Base-by-base conservation (phyloP, 768 basidiomycete species). In the Basidioascus undulatus region DNA sequence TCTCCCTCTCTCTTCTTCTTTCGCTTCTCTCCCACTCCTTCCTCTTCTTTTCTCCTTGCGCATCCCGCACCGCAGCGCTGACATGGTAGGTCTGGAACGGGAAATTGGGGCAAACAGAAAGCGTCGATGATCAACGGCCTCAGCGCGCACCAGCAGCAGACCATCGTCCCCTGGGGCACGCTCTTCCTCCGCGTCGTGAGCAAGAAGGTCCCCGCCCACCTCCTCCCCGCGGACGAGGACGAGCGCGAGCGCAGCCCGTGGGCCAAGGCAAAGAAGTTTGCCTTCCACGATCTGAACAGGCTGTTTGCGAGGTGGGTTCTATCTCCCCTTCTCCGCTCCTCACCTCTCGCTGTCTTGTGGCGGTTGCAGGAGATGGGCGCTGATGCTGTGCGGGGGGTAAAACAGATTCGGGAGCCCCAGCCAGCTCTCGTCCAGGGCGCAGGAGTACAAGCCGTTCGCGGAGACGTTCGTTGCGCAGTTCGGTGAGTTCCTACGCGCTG, bases 211-310 rank as follows among this genome's bases (percentile, higher is more conserved):
- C 37, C 40, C n/a, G 36, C 35, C 5, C 32, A 3, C 67, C 64
- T 18, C 66, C 41, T 82, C 0, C 74, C 78, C 2, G 69, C 66
- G 23, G 71, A 78, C 42, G 68, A 72, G 45, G 76, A 82, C 5
- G 76, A 76, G 13, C 63, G 77, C 27, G 80, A 84, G 60, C 65
- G 64, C 35, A 69, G 65, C 35, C 76, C 80, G 50, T 89, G 84
- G 83, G 82, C 81, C 77, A 76, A 74, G 54, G 68, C 76, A 8
- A 87, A 87, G 61, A 89, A 89, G 54, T 87, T 83, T 84, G 79
- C 83, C 1, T 84, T 75, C 53, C 70, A 67, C n/a, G 71, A 71
- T 28, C 62, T 89, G 7, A 76, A 77, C 27, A 64, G 73, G 19
- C 61, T 84, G 13, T 84, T 84, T 66, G 75, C 76, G 51, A 66